Evolutionary conservation across 176 grass and related monocot species (phyloP).

Genomic region (Chrysopogon serrulatus): DNA sequence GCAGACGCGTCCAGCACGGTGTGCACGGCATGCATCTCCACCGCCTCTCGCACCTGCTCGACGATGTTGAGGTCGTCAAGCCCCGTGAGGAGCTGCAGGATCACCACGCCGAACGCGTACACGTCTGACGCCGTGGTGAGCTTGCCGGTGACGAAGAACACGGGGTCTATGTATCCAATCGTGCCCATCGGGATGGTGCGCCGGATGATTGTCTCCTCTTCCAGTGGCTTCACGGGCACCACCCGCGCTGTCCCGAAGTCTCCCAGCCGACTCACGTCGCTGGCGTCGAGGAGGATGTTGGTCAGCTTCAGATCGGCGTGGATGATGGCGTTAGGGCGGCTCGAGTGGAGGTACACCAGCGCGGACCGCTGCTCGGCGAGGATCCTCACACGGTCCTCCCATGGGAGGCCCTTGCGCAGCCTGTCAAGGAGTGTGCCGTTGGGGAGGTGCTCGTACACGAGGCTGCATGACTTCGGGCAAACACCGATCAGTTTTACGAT

Average conservation of each 20-base stretch:
- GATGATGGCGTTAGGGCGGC: slow-evolving; percentile 47
- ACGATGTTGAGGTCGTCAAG: slow-evolving; percentile 28
- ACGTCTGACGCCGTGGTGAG: slow-evolving; percentile 44
- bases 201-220: slow-evolving; percentile 25
- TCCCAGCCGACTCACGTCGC: slow-evolving; percentile 37
- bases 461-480: slow-evolving; percentile 40
- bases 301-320: slow-evolving; percentile 61
- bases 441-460: slow-evolving; percentile 64
- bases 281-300: slow-evolving; percentile 54
- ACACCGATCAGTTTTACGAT: slow-evolving; percentile 64
- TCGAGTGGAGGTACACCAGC: slow-evolving; percentile 55
- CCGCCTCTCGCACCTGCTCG: slow-evolving; percentile 20
- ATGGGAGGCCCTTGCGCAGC: slow-evolving; percentile 34
- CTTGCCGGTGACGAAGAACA: slow-evolving; percentile 38
- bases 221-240: slow-evolving; percentile 32
- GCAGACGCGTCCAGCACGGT: slow-evolving; percentile 32
- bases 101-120: slow-evolving; percentile 41
- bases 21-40: slow-evolving; percentile 1
- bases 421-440: slow-evolving; percentile 49
- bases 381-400: slow-evolving; percentile 50
- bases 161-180: slow-evolving; percentile 43
- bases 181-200: slow-evolving; percentile 46
- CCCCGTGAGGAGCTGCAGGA: slow-evolving; percentile 41
- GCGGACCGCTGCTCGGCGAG: slow-evolving; percentile 45
- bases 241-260: slow-evolving; percentile 50